Conservation (phyloP, 371 early-diverging fungal genomes). For the Fennellomyces sp. region DNA sequence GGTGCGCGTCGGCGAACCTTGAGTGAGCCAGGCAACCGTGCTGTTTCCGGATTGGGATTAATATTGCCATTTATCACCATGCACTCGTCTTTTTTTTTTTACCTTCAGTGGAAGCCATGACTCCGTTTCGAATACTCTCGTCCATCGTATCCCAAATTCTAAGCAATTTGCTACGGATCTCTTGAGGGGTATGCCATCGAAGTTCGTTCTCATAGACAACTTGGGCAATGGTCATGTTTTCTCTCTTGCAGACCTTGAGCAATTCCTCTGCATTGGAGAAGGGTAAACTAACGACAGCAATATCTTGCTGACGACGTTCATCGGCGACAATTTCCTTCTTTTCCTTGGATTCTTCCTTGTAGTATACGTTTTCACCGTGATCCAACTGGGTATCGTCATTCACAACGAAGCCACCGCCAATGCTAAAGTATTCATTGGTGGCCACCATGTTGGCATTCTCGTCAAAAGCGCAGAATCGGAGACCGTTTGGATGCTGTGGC, state of each 20-base stretch:
- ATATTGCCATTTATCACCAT: neutral
- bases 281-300: slow-evolving; percentile 84
- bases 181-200: slow-evolving; percentile 83
- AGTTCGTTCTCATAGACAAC: slow-evolving; percentile 94
- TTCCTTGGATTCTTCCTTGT: slow-evolving; percentile 56
- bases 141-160: slow-evolving; percentile 96
- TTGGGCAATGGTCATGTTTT: slow-evolving; percentile 93
- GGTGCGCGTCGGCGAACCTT: slow-evolving; percentile 90
- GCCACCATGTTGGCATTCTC: slow-evolving; percentile 79
- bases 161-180: slow-evolving; percentile 72
- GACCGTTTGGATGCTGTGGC: slow-evolving; percentile 95
- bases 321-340: slow-evolving; percentile 28
- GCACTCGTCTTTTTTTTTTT: neutral
- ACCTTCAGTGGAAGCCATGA: slow-evolving; percentile 48
- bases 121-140: slow-evolving; percentile 83
- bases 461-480: slow-evolving; percentile 91
- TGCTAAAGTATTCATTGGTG: slow-evolving; percentile 93
- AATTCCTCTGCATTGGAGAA: slow-evolving; percentile 84
- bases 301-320: slow-evolving; percentile 65
- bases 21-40: slow-evolving; percentile 82
- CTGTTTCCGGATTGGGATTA: too few species aligned
- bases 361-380: slow-evolving; percentile 89
- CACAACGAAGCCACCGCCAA: slow-evolving; percentile 96
- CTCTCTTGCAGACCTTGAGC: slow-evolving; percentile 77
- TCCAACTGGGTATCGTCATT: slow-evolving; percentile 84